Conservation (phyloP, 139 green algal species). For the Micromonas pusilla region DNA sequence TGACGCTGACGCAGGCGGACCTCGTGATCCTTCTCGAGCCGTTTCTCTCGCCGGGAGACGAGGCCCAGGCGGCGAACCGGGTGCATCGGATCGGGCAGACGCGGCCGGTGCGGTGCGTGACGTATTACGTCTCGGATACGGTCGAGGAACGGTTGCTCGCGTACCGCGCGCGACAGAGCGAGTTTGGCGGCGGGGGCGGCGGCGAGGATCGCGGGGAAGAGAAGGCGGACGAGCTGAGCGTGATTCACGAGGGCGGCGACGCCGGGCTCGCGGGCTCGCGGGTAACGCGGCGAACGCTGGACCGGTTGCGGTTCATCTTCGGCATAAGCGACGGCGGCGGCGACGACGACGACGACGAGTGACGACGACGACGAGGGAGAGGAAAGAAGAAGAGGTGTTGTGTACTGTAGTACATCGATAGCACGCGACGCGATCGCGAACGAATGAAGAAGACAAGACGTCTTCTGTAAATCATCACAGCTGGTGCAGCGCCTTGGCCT, state of each 20-base stretch:
- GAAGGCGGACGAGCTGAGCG: background rate
- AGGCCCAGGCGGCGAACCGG: constrained; percentile 38
- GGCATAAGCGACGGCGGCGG: background rate
- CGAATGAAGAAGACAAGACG: too few species aligned
- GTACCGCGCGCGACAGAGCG: background rate
- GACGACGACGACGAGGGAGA: background rate
- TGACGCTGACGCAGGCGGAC: constrained; percentile 40
- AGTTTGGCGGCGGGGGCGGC: background rate
- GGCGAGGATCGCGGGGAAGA: background rate
- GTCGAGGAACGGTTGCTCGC: constrained; percentile 15
- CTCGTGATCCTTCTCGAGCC: constrained; percentile 44
- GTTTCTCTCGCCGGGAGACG: constrained; percentile 29
- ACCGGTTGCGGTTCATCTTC: background rate
- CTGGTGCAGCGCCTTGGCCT: constrained; percentile 29
- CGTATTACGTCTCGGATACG: constrained; percentile 14
- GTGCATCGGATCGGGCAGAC: constrained; percentile 46
- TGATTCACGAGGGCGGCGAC: background rate
- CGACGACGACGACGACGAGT: background rate
- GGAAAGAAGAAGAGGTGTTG: too few species aligned
- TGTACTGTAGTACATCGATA: background rate
- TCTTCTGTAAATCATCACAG: constrained; percentile 13
- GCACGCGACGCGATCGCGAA: too few species aligned
- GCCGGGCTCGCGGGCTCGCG: background rate
- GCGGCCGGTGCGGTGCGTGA: constrained; percentile 13
- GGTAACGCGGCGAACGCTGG: background rate